These are phyloP conservation scores for Mortierella sp. DNA, from an alignment of 371 early-diverging fungal genomes.

Conservation along the genomic window DNA sequence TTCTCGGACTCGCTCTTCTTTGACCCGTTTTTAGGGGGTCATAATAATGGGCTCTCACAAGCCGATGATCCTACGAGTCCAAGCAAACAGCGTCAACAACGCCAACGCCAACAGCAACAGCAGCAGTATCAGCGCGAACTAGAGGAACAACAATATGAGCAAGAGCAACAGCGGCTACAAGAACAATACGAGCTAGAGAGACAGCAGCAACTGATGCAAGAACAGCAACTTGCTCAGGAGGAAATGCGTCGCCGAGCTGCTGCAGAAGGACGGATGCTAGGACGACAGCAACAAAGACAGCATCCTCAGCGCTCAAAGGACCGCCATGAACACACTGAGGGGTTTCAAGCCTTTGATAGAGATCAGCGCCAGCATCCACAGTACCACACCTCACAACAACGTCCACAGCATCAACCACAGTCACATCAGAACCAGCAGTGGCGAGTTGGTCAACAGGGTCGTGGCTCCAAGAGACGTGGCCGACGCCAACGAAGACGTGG, in stretches of 20 bases:
- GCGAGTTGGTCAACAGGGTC: background rate
- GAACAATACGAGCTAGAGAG: background rate
- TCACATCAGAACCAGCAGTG: constrained; percentile 15
- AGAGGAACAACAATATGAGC: background rate
- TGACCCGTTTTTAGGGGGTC: constrained; percentile 21
- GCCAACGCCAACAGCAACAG: constrained; percentile 6
- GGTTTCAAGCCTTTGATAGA: background rate
- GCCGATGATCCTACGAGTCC: background rate
- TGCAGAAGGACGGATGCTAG: constrained; percentile 11
- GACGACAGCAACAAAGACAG: constrained; percentile 8
- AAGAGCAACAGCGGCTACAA: background rate
- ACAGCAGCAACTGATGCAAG: background rate
- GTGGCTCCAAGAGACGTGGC: constrained; percentile 6
- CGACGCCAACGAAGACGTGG: constrained; percentile 21
- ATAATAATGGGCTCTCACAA: background rate
- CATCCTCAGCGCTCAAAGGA: constrained; percentile 2
- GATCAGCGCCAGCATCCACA: constrained; percentile 6
- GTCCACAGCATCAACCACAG: constrained; percentile 3
- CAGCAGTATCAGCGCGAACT: constrained; percentile 3
- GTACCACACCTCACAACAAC: constrained; percentile 3
- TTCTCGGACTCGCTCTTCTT: constrained; percentile 33
- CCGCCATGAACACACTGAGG: background rate
- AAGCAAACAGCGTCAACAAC: constrained; percentile 14
- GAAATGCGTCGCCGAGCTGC: background rate
- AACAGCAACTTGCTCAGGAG: background rate